phyloP scores from a whole-genome alignment of 2,329 filamentous ascomycete genomes.

The Drechslerella dactyloides region DNA sequence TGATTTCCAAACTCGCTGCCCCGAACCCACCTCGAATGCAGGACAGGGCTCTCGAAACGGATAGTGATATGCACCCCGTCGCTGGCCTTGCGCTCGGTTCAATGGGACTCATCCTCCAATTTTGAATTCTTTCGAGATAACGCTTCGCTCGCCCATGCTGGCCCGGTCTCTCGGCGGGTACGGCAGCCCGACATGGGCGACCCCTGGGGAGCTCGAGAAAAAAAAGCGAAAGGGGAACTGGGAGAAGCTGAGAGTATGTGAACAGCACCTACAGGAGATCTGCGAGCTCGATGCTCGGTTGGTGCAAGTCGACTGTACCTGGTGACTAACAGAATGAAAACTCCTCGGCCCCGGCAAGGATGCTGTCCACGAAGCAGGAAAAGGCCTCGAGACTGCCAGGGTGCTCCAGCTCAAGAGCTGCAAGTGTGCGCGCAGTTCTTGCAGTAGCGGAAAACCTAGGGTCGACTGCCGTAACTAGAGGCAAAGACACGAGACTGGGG shows the following conservation, averaged over 20 bases:
- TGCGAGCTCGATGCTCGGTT: slow-evolving; percentile 32
- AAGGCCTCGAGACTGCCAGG: slow-evolving; percentile 46
- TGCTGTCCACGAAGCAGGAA: slow-evolving; percentile 30
- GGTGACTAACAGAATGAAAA: slow-evolving; percentile 48
- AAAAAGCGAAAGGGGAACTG: slow-evolving; percentile 3
- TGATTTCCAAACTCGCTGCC: slow-evolving; percentile 48
- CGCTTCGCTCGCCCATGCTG: slow-evolving; percentile 25
- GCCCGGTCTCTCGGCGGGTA: slow-evolving; percentile 3
- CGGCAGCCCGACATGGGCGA: slow-evolving; percentile 17
- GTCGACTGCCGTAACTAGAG: slow-evolving; percentile 8
- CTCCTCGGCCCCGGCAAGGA: slow-evolving; percentile 39
- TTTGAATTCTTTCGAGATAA: slow-evolving; percentile 39
- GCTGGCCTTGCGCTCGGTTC: slow-evolving; percentile 38
- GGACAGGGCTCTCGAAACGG: slow-evolving; percentile 34
- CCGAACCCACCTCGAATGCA: slow-evolving; percentile 45
- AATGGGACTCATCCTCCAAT: slow-evolving; percentile 35
- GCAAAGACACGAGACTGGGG: slow-evolving; percentile 44
- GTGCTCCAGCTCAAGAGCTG: slow-evolving; percentile 38
- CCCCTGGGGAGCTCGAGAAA: slow-evolving; percentile 45
- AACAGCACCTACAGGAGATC: slow-evolving; percentile 50
- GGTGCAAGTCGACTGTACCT: slow-evolving; percentile 47
- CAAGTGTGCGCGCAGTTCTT: slow-evolving; percentile 23
- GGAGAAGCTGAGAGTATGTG: slow-evolving; percentile 22
- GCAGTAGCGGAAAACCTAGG: slow-evolving; percentile 36
- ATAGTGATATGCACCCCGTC: slow-evolving; percentile 23